Evolutionary conservation across 108 stramenopile species (phyloP), one percentile per base, ranked within the genome.

Genomic region (Skeletonema grethae): DNA sequence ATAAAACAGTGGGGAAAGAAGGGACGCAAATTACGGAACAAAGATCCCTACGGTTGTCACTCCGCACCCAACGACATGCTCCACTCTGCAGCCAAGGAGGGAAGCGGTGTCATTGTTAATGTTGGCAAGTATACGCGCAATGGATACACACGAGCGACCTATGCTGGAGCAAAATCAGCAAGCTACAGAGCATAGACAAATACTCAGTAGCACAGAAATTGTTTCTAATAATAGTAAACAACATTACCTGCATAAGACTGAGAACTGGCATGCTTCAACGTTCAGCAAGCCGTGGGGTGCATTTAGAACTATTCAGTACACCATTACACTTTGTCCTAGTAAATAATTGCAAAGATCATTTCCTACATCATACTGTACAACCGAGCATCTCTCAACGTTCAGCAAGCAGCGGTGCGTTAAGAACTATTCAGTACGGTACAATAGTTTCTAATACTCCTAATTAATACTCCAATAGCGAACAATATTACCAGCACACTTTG

Each of bases 11-110:
- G 90, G 84, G 94, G 93, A 9, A 93, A 94, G 63, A 97, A 97
- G 68, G 90, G 91, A 5, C 75, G 92, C 12, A 97, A 97, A 69
- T 34, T 82, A 18, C 82, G 94, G 25, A 86, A 97, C 46, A 88
- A 89, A 61, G 97, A 97, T 76, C 97, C 97, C 1, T 97, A 97
- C 72, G 93, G 93, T 20, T 93, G 92, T 45, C 90, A 93, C 70
- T 68, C 84, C 9, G 85, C 83, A 34, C 87, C 87, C 15, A 90
- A 95, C 68, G 79, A 83, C 34, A 55, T 75, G 20, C 41, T 82
- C 9, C 76, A 46, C 20, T 60, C 63, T 43, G 72, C 76, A 48
- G 62, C 63, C 4, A 69, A 45, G 32, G 34, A 7, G 3, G 65
- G 75, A 25, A 65, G 30, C 63, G 81, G 85, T 45, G 72, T 69